Evolutionary conservation across 23 red algal species (phyloP).

Genomic region (Gracilaria domingensis): DNA sequence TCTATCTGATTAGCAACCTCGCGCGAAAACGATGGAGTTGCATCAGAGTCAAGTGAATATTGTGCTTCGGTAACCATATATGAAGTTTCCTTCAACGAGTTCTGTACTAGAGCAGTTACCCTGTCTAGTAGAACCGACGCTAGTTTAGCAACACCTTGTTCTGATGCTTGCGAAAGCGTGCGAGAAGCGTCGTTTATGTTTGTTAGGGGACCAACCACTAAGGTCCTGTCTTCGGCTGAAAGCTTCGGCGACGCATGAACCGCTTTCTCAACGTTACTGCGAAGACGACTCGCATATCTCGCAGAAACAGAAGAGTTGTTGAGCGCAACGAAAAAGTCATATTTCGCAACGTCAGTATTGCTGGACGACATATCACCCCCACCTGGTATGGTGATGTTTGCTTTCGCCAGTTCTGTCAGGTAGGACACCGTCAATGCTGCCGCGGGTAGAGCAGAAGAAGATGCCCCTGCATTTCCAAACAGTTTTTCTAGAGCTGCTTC

Average conservation of each 20-base stretch:
- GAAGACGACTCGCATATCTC: constrained; percentile 70
- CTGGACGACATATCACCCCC: constrained; percentile 31
- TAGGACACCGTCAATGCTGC: constrained; percentile 70
- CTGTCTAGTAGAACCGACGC: constrained; percentile 45
- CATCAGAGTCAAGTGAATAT: constrained; percentile 70
- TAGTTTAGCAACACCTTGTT: constrained; percentile 67
- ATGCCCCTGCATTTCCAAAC: constrained; percentile 25
- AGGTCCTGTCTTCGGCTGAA: constrained; percentile 43
- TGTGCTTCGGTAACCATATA: constrained; percentile 65
- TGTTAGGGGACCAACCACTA: constrained; percentile 36
- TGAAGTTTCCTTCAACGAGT: constrained; percentile 53
- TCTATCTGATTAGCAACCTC: constrained; percentile 65
- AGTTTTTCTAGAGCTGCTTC: constrained; percentile 65
- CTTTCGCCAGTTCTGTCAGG: constrained; percentile 69
- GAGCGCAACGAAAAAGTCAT: constrained; percentile 76
- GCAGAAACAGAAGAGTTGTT: constrained; percentile 77
- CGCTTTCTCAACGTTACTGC: constrained; percentile 69
- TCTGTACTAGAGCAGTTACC: constrained; percentile 35
- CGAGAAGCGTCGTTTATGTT: constrained; percentile 72
- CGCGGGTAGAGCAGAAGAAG: constrained; percentile 45
- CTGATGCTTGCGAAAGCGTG: constrained; percentile 43
- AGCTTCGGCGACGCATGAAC: constrained; percentile 54
- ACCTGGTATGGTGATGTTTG: constrained; percentile 72
- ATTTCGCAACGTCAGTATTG: constrained; percentile 54
- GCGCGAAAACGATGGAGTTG: constrained; percentile 65